Evolutionary conservation across 2,329 filamentous ascomycete species (phyloP).

Genomic region (Periconia digitata): DNA sequence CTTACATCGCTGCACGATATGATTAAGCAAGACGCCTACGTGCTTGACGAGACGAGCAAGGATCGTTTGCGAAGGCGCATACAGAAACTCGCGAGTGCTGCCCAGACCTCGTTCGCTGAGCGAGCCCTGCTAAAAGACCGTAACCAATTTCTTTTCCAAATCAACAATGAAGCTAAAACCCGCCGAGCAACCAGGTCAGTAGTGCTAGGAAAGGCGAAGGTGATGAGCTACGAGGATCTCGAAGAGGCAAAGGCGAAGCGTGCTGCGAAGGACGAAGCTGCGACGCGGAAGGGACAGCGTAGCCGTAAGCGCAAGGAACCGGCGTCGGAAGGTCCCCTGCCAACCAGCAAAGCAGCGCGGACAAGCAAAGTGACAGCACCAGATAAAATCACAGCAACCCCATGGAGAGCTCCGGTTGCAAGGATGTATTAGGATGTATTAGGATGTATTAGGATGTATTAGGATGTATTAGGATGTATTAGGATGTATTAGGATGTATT

Average conservation of each 20-base stretch:
- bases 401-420: constrained; percentile 3
- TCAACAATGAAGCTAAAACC: constrained; percentile 31
- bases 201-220: constrained; percentile 23
- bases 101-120: constrained; percentile 24
- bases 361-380: background rate
- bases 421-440: constrained; percentile 6
- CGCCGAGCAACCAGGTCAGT: constrained; percentile 23
- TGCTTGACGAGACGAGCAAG: constrained; percentile 9
- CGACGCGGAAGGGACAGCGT: constrained; percentile 2
- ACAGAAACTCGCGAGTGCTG: constrained; percentile 20
- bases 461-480: too few relatives aligned
- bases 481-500: too few relatives aligned
- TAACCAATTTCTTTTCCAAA: constrained; percentile 25
- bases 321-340: constrained; percentile 1
- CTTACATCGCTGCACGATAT: constrained; percentile 5
- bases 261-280: constrained; percentile 4
- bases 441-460: too few relatives aligned
- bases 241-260: constrained; percentile 6
- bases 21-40: background rate
- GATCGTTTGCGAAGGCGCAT: constrained; percentile 15
- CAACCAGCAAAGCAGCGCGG: background rate
- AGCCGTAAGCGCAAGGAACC: constrained; percentile 1
- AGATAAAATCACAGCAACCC: background rate
- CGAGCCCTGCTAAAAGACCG: constrained; percentile 26
- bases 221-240: constrained; percentile 6